Evolutionary conservation across 805 yeast genomes (phyloP).

Genomic region (Lipomyces sp.): DNA sequence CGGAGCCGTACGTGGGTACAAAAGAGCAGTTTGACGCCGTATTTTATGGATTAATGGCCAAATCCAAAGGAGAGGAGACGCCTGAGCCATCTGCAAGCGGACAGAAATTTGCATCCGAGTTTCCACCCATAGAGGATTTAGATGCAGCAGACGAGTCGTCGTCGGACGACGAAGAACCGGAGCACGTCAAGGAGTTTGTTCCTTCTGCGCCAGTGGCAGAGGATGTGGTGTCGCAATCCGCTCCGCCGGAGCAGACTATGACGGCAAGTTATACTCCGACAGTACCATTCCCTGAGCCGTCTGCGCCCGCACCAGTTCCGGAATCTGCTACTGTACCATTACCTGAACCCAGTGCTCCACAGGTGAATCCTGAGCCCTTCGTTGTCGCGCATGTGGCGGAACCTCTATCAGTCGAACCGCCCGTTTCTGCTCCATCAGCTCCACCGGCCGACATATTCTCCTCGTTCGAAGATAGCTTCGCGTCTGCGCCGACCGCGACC

Average conservation of each 20-base stretch:
- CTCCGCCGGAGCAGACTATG: slow-evolving; percentile 1
- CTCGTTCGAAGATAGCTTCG: slow-evolving; percentile 14
- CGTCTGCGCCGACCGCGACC: slow-evolving; percentile 12
- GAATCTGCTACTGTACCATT: not conserved
- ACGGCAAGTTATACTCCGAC: not conserved
- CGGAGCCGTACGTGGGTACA: slow-evolving; percentile 28
- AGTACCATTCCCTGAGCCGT: slow-evolving; percentile 13
- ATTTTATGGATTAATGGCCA: slow-evolving; percentile 17
- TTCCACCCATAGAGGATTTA: slow-evolving; percentile 33
- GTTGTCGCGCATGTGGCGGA: too few species aligned
- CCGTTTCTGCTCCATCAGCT: slow-evolving; percentile 32
- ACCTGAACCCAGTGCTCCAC: too few species aligned
- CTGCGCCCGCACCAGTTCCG: not conserved
- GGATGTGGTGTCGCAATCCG: not conserved
- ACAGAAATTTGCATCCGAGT: slow-evolving; percentile 18
- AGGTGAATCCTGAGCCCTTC: too few species aligned
- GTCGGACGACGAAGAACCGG: slow-evolving; percentile 35
- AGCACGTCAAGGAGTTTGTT: slow-evolving; percentile 27
- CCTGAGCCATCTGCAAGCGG: not conserved
- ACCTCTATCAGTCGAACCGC: too few species aligned
- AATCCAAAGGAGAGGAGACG: slow-evolving; percentile 1
- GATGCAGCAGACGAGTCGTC: slow-evolving; percentile 28
- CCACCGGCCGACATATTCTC: slow-evolving; percentile 29
- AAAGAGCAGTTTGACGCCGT: slow-evolving; percentile 27
- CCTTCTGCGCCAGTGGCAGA: not conserved